A percentile compares a stretch with the other conserved stretches of the same genome.
Conservation (phyloP, 495 filamentous ascomycete genomes). For the Articulospora tetracladia region DNA sequence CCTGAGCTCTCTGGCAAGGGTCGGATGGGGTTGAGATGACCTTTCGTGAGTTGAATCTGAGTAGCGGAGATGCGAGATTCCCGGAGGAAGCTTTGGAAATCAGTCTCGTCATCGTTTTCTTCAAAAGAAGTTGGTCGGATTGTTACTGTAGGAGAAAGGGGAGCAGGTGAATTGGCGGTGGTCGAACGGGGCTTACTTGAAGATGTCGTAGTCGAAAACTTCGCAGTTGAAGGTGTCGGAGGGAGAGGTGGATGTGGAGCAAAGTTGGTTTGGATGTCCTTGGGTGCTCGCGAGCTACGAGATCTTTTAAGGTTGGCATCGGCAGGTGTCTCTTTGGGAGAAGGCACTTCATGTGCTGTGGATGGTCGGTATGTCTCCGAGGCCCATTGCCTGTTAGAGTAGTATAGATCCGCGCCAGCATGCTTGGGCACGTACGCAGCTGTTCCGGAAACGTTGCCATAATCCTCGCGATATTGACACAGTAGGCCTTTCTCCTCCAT, state of each 20-base stretch:
- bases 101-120: background rate
- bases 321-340: too few relatives aligned
- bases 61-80: background rate
- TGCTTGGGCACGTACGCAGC: slow-evolving; percentile 8
- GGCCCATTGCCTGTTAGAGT: background rate
- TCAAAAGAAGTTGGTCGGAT: background rate
- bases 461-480: background rate
- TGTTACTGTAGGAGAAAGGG: too few relatives aligned
- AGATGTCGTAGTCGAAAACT: too few relatives aligned
- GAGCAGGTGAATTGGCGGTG: background rate
- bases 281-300: background rate
- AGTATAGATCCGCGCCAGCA: background rate
- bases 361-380: background rate
- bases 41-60: background rate
- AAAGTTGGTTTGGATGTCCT: background rate
- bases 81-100: background rate
- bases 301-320: too few relatives aligned
- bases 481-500: background rate
- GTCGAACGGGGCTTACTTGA: background rate
- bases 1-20: background rate
- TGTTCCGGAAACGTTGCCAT: background rate
- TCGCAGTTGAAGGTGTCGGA: too few relatives aligned
- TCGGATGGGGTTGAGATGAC: background rate
- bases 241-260: too few relatives aligned
- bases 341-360: background rate